phyloP scores from a whole-genome alignment of 441 rosid species.

The Adansonia grandidieri region DNA sequence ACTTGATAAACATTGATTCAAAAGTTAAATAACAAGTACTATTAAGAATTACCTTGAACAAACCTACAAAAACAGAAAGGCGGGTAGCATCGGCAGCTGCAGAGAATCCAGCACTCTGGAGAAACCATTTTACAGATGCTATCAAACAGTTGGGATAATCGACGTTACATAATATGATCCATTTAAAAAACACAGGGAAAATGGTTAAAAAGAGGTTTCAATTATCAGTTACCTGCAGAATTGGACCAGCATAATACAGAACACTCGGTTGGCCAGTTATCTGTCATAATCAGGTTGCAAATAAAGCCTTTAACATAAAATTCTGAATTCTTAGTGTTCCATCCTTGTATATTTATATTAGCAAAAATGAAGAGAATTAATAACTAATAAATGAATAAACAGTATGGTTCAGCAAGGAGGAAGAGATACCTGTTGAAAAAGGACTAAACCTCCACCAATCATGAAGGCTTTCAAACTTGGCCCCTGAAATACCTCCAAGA shows the following conservation, averaged over 20 bases:
- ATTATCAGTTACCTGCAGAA: constrained; percentile 76
- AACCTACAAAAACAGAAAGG: constrained; percentile 86
- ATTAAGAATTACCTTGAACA: constrained; percentile 70
- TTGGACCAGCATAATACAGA: constrained; percentile 91
- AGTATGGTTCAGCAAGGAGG: constrained; percentile 18
- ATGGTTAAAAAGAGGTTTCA: neutral
- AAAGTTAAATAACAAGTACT: constrained; percentile 18
- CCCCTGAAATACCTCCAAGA: constrained; percentile 89
- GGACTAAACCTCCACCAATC: constrained; percentile 94
- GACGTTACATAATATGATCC: constrained; percentile 8
- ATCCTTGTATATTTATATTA: constrained; percentile 9
- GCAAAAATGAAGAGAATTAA: constrained; percentile 2
- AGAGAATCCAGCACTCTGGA: constrained; percentile 94
- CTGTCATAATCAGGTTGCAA: constrained; percentile 47
- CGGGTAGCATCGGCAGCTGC: constrained; percentile 97
- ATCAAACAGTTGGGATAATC: constrained; percentile 15
- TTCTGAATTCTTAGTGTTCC: neutral
- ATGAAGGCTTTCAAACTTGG: constrained; percentile 88
- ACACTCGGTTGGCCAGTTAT: constrained; percentile 99
- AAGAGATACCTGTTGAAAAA: constrained; percentile 87
- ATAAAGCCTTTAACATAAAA: constrained; percentile 30
- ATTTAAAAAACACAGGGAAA: neutral
- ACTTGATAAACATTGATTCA: neutral
- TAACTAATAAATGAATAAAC: neutral
- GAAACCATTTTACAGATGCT: constrained; percentile 32